Percentiles rank a stretch among this genome's conserved stretches.
Evolutionary conservation across 495 filamentous ascomycete genomes (phyloP).

Genomic region (Penicillium canescens): DNA sequence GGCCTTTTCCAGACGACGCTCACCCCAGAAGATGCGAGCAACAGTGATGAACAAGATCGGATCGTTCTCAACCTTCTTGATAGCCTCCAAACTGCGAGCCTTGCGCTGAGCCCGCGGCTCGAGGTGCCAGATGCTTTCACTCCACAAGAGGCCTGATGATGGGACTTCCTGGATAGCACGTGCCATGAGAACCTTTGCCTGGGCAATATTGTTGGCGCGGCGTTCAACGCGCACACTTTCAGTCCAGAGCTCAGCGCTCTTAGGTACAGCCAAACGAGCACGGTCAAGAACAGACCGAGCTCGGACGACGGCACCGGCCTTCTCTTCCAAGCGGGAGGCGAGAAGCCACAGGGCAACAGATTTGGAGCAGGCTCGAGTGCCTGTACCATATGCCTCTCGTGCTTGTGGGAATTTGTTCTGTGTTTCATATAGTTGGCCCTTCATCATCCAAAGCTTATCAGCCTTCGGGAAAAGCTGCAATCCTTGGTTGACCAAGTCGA

Average conservation of each 20-base stretch:
- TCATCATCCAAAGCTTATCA: constrained; percentile 96
- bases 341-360: constrained; percentile 88
- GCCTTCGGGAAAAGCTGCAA: constrained; percentile 84
- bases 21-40: constrained; percentile 74
- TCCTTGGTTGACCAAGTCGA: constrained; percentile 85
- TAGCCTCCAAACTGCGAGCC: constrained; percentile 84
- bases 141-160: constrained; percentile 88
- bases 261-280: constrained; percentile 81
- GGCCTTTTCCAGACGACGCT: constrained; percentile 84
- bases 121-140: constrained; percentile 91
- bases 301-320: constrained; percentile 79
- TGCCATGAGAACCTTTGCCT: constrained; percentile 90
- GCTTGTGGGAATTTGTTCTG: constrained; percentile 77
- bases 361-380: constrained; percentile 80
- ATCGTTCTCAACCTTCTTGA: constrained; percentile 95
- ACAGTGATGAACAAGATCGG: constrained; percentile 78
- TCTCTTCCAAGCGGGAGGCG: constrained; percentile 84
- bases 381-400: constrained; percentile 85
- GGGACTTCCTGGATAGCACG: constrained; percentile 87
- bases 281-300: constrained; percentile 91
- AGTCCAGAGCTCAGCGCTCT: constrained; percentile 81
- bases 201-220: constrained; percentile 76
- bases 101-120: constrained; percentile 90
- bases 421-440: constrained; percentile 93
- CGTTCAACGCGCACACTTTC: constrained; percentile 91